Conservation (phyloP, 331 rosid genomes). For the Arachis monticola region DNA sequence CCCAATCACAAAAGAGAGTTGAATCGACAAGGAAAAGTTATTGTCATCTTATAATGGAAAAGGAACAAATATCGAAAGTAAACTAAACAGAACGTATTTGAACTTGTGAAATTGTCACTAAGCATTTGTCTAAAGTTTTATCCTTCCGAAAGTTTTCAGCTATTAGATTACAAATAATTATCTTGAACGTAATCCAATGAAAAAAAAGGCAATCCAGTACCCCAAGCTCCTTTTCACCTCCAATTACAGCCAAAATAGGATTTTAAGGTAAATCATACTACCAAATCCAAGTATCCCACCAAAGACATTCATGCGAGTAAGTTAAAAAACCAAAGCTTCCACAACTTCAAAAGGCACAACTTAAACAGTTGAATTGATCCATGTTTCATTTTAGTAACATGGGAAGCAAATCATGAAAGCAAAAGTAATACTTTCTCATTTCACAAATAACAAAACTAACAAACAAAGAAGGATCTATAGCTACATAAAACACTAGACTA, state of each 20-base stretch:
- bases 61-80: constrained; percentile 10
- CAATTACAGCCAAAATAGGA: constrained; percentile 6
- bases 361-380: background rate
- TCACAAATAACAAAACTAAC: constrained; percentile 9
- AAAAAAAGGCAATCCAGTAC: no score
- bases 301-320: constrained; percentile 25
- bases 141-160: background rate
- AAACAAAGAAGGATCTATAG: background rate
- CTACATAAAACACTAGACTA: constrained; percentile 5
- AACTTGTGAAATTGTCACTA: background rate
- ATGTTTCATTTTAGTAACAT: background rate
- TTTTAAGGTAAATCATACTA: constrained; percentile 15
- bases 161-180: constrained; percentile 25
- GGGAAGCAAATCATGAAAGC: constrained; percentile 17
- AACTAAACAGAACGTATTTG: background rate
- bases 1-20: constrained; percentile 33
- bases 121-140: background rate
- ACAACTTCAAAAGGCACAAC: background rate
- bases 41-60: background rate
- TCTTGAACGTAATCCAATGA: background rate
- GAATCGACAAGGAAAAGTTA: background rate
- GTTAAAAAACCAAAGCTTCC: constrained; percentile 13
- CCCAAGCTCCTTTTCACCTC: constrained; percentile 25
- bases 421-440: background rate
- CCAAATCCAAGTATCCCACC: constrained; percentile 5